These are phyloP conservation scores for Bigelowiella natans DNA, from an alignment of 78 protist species.

Conservation along the genomic window DNA sequence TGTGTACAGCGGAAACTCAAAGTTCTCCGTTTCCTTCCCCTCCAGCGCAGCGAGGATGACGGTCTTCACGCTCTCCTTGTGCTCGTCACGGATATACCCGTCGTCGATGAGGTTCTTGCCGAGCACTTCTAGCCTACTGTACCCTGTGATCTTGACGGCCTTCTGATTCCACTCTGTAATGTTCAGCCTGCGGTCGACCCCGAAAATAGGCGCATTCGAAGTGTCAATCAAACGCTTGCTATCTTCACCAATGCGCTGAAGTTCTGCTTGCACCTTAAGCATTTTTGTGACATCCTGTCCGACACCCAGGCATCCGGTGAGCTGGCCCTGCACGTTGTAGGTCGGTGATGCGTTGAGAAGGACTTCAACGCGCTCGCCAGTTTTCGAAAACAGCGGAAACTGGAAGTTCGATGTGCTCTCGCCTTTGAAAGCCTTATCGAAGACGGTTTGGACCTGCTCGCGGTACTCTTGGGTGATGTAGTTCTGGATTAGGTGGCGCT, in stretches of 20 bases:
- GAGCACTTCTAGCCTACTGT: neutral
- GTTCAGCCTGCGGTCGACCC: neutral
- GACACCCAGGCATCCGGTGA: neutral
- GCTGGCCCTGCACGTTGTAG: neutral
- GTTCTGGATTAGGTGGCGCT: neutral
- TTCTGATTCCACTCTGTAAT: neutral
- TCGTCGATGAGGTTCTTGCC: neutral
- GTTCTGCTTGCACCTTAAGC: neutral
- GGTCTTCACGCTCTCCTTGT: neutral
- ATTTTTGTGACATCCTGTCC: neutral
- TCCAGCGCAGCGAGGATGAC: neutral
- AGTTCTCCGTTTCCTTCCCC: constrained; percentile 13
- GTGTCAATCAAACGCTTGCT: neutral
- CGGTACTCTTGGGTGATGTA: neutral
- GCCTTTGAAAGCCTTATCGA: neutral
- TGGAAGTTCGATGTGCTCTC: constrained; percentile 4
- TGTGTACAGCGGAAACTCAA: constrained; percentile 20
- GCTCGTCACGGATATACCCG: neutral
- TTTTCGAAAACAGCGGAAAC: constrained; percentile 11
- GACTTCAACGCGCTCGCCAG: neutral
- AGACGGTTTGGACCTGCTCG: neutral
- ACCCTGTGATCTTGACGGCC: neutral
- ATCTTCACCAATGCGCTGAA: neutral
- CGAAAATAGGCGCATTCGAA: constrained; percentile 10
- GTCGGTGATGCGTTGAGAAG: neutral